Evolutionary conservation across 305 asterid species (phyloP), one percentile per base, ranked within the genome.

Genomic region (Fraxinus baroniana): DNA sequence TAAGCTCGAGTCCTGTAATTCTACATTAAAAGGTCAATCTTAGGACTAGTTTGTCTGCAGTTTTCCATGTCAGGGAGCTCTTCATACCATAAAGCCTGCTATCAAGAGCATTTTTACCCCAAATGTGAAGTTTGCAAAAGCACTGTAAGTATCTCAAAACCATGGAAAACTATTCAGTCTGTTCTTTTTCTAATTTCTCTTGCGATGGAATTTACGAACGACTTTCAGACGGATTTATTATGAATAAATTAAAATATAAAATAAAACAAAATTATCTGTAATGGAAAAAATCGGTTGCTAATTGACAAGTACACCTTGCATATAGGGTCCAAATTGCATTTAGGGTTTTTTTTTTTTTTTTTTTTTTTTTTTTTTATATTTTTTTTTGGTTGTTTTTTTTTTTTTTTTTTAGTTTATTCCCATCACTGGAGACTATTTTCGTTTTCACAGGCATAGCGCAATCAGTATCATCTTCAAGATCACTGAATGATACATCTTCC

Each of bases 401-500:
- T 24, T 24, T 24, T 24, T 24, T 1, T 0, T 24, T 39, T 6
- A 80, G 71, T 76, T 32, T 49, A 49, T 17, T 15, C 20, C 62
- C 62, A 15, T 49, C 62, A 17, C 62, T 49, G 62, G 62, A 49
- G 22, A 49, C 62, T 39, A 77, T 70, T 81, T 86, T 81, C 82
- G 84, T 79, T 80, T 89, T 93, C 30, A 80, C 36, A 78, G 98
- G 97, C 79, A 91, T 33, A 35, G 82, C 82, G 84, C 85, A 88
- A 86, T 93, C 97, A 70, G 84, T 80, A 84, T 94, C 98, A 78
- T 96, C 97, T 88, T 93, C 99, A 79, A 96, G 93, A 89, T 96
- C 99, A 87, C 99, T 96, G 84, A 96, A 96, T 7, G 99, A 96
- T 82, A 96, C 91, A 32, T 96, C 99, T 71, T 96, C 99, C 83